Evolutionary conservation across 768 basidiomycete species (phyloP), one percentile per base, ranked within the genome.

Genomic region (Russula abietina): DNA sequence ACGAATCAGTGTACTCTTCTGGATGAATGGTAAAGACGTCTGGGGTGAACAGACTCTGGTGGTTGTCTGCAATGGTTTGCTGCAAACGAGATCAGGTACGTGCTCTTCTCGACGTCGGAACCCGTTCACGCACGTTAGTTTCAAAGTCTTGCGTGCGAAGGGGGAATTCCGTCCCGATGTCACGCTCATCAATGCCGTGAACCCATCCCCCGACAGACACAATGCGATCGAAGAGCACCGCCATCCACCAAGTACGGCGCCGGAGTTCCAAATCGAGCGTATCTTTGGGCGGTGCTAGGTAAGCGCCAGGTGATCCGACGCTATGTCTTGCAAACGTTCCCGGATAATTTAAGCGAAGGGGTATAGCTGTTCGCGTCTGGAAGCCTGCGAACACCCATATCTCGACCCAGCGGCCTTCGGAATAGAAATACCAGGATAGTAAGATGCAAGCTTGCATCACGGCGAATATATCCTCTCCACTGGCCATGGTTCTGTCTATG

Each of bases 301-400:
- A 93, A 48, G 89, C 89, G 16, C 85, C 86, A 11, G 88, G 85
- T n/a, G 86, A 84, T 57, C 79, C 81, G 67, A 78, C 82, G 5
- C 80, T 83, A 60, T 88, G 84, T 16, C 82, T 82, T 7, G 85
- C 83, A 69, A 87, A 91, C 19, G 91, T 91, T 39, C 91, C 91
- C 4, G 90, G 91, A 71, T 90, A 91, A 73, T 93, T 93, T 30
- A 92, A 75, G 48, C 91, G 85, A 33, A 93, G 78, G 6, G 91
- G 91, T 19, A 93, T 80, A 28, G 89, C 88, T 22, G 89, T 88
- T 33, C 91, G 81, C 17, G 86, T 89, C 71, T 91, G 88, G 69
- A 92, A 92, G 14, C 83, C 89, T 22, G 91, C 89, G 73, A 91
- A 91, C 45, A 92, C 88, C 91, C 91, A 93, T 4, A 93, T 87